Base-by-base conservation (phyloP, 2,329 filamentous ascomycete genomes). In the Cadophora luteo-olivacea region DNA sequence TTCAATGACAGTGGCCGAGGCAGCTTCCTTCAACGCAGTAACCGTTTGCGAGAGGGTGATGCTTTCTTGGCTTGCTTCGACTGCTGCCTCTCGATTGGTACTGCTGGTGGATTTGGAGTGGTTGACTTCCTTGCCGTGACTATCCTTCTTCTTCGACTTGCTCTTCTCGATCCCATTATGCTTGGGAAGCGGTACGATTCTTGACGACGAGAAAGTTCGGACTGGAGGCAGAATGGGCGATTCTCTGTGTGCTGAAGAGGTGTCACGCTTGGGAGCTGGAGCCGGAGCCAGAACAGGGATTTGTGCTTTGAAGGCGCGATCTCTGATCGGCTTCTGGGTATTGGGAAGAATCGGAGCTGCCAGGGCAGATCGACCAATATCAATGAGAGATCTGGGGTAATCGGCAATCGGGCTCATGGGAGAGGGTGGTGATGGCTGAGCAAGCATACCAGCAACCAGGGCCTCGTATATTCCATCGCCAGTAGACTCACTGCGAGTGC, bases 391-490 rank as follows among this genome's bases (percentile, higher is more conserved):
- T 3, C 24, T 16, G 19, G 45, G 4, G 24, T 45, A 29, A 8
- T 58, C 19, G 6, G n/a, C 33, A 11, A 60, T 38, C 9, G 55
- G 29, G 16, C 22, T 41, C 22, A 41, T 38, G 1, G 55, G 55
- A 6, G 55, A 60, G 6, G 55, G 55, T 25, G 55, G 55, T 41
- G 38, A 60, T 24, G 55, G 55, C 12, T 22, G 55, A 24, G 38
- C 19, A 9, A 22, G 1, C 33, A 60, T 60, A 12, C 55, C 12
- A 22, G 55, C 55, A 1, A 60, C 19, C 1, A 60, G n/a, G 45
- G 55, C 55, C 22, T 60, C 6, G 22, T 60, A 60, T n/a, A 60
- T 60, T n/a, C 33, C 36, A 16, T 60, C 33, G 8, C 55, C 33
- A 7, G 19, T 16, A 9, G 55, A 60, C 9, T 60, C 55, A 24